Conservation (phyloP, 306 rosid species). For the Neltuma alba region DNA sequence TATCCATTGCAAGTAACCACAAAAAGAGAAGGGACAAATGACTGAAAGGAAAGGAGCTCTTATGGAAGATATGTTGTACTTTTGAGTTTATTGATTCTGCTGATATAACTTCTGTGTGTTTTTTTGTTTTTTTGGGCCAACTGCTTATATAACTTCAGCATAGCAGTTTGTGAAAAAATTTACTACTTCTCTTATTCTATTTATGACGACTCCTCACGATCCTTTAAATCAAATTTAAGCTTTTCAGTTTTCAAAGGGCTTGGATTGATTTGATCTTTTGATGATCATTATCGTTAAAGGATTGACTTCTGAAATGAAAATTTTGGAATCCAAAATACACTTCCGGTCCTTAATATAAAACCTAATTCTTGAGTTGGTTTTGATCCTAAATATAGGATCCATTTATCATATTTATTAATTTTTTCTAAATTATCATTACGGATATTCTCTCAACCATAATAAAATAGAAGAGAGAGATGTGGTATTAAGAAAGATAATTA, state of each 20-base stretch:
- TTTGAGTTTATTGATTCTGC: conserved; percentile 4
- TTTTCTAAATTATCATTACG: no score
- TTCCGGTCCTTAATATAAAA: no score
- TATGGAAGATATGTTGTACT: conserved; percentile 27
- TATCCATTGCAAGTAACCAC: conserved; percentile 20
- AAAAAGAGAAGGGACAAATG: background rate
- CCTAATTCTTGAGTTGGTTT: no score
- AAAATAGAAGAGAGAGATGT: no score
- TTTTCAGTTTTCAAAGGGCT: background rate
- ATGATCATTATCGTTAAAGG: background rate
- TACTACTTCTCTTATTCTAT: background rate
- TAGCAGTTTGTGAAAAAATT: conserved; percentile 27
- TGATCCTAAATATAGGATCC: no score
- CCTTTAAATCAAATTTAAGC: background rate
- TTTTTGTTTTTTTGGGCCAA: no score
- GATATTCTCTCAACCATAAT: no score
- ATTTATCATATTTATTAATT: no score
- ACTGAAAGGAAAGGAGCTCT: conserved; percentile 26
- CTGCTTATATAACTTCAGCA: conserved; percentile 5
- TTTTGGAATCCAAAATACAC: no score
- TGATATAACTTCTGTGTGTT: background rate
- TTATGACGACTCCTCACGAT: background rate
- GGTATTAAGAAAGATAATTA: no score
- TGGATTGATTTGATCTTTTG: background rate
- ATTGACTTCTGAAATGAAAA: no score